phyloP scores from a whole-genome alignment of 306 rosid species.

The Prunus armeniaca region DNA sequence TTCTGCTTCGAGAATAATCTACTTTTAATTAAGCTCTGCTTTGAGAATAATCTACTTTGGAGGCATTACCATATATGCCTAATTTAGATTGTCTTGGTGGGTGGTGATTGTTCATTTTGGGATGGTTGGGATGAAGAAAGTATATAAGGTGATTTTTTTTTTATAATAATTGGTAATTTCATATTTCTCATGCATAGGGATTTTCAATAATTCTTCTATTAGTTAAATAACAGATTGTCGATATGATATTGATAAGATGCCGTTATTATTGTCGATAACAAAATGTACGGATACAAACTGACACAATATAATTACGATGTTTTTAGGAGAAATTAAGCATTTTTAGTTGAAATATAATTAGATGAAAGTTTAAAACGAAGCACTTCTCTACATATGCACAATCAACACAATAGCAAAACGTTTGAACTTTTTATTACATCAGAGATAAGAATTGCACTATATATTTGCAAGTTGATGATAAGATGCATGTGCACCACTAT shows the following conservation, averaged over 20 bases:
- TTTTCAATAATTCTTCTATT: no score
- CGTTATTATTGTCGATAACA: no score
- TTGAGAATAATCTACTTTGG: not conserved
- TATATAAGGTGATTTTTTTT: not conserved
- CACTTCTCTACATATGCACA: no score
- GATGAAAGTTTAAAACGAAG: no score
- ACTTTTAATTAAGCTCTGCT: no score
- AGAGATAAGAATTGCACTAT: not conserved
- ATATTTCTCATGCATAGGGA: not conserved
- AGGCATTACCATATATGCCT: not conserved
- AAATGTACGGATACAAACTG: no score
- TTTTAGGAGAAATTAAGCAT: no score
- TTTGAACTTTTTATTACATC: not conserved
- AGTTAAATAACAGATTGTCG: no score
- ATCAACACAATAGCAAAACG: not conserved
- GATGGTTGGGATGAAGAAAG: no score
- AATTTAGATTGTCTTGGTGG: not conserved
- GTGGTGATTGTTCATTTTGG: not conserved
- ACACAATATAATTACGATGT: no score
- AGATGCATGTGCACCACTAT: not conserved
- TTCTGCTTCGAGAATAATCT: not conserved
- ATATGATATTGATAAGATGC: no score
- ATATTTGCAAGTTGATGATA: not conserved
- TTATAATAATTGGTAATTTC: not conserved
- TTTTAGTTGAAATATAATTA: no score